Evolutionary conservation across 768 basidiomycete genomes (phyloP).

Genomic region (Tulasnella sp.): DNA sequence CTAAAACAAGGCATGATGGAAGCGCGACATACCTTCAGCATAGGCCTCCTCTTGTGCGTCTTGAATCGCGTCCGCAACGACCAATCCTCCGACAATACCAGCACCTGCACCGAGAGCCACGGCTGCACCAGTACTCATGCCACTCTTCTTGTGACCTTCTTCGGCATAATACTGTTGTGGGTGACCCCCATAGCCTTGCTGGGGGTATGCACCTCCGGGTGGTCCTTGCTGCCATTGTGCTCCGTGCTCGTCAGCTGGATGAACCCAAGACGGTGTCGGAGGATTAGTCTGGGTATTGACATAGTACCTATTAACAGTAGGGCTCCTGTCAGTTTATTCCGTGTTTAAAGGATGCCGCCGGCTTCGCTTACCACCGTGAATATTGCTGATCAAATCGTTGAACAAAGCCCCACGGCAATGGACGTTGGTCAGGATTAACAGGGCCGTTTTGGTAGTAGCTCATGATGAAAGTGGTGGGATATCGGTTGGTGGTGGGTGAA

Average conservation of each 20-base stretch:
- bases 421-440: constrained; percentile 11
- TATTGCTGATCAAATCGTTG: constrained; percentile 30
- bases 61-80: constrained; percentile 16
- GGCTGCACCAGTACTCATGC: constrained; percentile 20
- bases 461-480: constrained; percentile 9
- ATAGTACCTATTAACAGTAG: constrained; percentile 16
- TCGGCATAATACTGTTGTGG: constrained; percentile 22
- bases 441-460: constrained; percentile 16
- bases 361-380: neutral
- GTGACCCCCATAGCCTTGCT: neutral
- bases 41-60: constrained; percentile 28
- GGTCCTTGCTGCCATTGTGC: constrained; percentile 14
- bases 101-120: constrained; percentile 18
- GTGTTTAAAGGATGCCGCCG: neutral
- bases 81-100: constrained; percentile 25
- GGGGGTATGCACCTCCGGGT: constrained; percentile 7
- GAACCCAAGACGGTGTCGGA: constrained; percentile 18
- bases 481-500: neutral
- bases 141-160: constrained; percentile 27
- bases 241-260: constrained; percentile 22
- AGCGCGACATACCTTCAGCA: constrained; percentile 21
- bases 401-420: constrained; percentile 29
- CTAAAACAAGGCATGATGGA: neutral
- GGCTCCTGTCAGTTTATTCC: neutral
- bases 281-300: constrained; percentile 30